Percentiles rank a stretch among this genome's conserved stretches.
These are phyloP conservation scores for Agrocybe pediades DNA, from an alignment of 768 basidiomycete species.

Conservation along the genomic window DNA sequence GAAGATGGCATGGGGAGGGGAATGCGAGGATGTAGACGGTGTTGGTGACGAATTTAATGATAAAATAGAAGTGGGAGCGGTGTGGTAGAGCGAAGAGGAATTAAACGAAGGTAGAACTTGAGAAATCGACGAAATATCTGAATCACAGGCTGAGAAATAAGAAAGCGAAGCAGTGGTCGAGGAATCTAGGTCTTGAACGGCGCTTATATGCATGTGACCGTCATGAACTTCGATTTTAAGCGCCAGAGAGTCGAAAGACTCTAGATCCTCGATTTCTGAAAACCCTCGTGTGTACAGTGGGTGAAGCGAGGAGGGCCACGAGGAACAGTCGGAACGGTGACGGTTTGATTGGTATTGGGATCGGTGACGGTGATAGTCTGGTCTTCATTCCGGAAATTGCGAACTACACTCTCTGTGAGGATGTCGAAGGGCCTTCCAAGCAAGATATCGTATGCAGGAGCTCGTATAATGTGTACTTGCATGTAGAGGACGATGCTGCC, in stretches of 20 bases:
- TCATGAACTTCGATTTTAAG: conserved; percentile 1
- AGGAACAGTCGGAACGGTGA: conserved; percentile 13
- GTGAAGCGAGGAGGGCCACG: conserved; percentile 5
- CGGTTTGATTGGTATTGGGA: conserved; percentile 14
- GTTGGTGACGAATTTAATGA: neutral
- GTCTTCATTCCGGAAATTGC: conserved; percentile 18
- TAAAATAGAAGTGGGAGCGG: neutral
- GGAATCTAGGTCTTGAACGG: conserved; percentile 6
- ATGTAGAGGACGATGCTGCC: conserved; percentile 24
- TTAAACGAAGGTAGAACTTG: neutral
- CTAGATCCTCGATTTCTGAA: conserved; percentile 6
- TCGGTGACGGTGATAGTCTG: conserved; percentile 20
- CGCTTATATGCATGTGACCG: conserved; percentile 1
- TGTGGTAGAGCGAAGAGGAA: neutral
- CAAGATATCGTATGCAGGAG: conserved; percentile 26
- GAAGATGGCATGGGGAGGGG: no score
- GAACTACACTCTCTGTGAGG: conserved; percentile 11
- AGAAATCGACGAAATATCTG: neutral
- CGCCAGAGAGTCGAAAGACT: neutral
- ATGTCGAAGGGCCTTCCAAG: conserved; percentile 27
- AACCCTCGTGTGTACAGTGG: neutral
- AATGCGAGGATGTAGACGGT: no score
- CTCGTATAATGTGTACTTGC: conserved; percentile 26
- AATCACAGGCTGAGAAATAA: conserved; percentile 10
- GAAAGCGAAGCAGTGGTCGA: conserved; percentile 2